phyloP scores from a whole-genome alignment of 495 filamentous ascomycete genomes.

The Lophiostoma macrostomum region DNA sequence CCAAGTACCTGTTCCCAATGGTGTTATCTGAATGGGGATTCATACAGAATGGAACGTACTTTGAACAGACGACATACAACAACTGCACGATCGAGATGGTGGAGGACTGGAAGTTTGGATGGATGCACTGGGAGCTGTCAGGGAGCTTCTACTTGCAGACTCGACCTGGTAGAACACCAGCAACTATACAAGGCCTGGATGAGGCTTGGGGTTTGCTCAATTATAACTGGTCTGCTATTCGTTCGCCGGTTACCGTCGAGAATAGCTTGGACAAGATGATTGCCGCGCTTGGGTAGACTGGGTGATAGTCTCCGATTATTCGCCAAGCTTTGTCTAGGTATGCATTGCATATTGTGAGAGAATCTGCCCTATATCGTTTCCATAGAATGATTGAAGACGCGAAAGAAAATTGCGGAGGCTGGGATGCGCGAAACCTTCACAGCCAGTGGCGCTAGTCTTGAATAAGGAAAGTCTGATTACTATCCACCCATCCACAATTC shows the following conservation, averaged over 20 bases:
- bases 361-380: too few species aligned
- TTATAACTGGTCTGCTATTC: conserved; percentile 13
- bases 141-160: conserved; percentile 46
- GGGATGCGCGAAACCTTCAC: too few species aligned
- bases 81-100: conserved; percentile 47
- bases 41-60: conserved; percentile 39
- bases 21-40: conserved; percentile 54
- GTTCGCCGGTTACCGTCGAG: conserved; percentile 19
- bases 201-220: conserved; percentile 20
- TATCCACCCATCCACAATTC: too few species aligned
- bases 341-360: too few species aligned
- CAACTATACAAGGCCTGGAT: conserved; percentile 14
- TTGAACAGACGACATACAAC: conserved; percentile 42
- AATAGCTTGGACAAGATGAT: conserved; percentile 23
- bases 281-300: conserved; percentile 2
- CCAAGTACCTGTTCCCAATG: conserved; percentile 45
- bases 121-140: conserved; percentile 50
- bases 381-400: too few species aligned
- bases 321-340: too few species aligned
- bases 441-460: too few species aligned
- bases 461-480: too few species aligned
- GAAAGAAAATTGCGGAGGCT: too few species aligned
- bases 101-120: conserved; percentile 48
- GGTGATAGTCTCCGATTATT: too few species aligned
- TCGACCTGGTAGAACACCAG: conserved; percentile 5